Base-by-base conservation (phyloP, 2,329 filamentous ascomycete species). In the Diaporthe sp. region DNA sequence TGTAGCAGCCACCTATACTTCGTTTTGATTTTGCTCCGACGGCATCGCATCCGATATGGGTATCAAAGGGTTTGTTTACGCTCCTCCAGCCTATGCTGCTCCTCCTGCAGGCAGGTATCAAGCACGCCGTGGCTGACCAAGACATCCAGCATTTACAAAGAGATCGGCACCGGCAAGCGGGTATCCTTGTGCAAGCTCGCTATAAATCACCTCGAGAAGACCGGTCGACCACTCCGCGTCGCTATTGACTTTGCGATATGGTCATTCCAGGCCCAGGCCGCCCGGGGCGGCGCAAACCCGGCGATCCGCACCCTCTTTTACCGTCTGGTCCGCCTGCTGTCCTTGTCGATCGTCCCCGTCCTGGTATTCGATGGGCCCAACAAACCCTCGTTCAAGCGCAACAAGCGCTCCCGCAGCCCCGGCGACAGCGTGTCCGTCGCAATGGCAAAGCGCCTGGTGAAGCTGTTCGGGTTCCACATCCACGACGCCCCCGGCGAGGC, bases 401-500 rank as follows among this genome's bases (percentile, higher is more conserved):
- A 97, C 80, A 97, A 96, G 82, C 91, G 88, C 77, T 92, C 92
- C 0, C 88, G 89, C 0, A 87, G 90, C 4, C 85, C 90, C 79
- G 88, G 94, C 68, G 90, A 93, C 80, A 88, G 90, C 72, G 86
- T 94, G 74, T 88, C 94, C 76, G 91, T 92, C 50, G 92, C 94
- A 56, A 91, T 95, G 75, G 95, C 94, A 0, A 98, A 98, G 83
- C 91, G 93, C 63, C 85, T 98, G 6, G 91, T 98, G 63, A 92
- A 92, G 66, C 86, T 96, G 1, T 98, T 98, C 82, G 95, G 94
- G 1, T 97, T 97, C 80, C 90, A 92, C 1, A 90, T 90, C 65
- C 95, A 98, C 82, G 91, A 95, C 79, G 97, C 97, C 9, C 97
- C 96, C 0, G 97, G 97, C 13, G 97, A 99, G 81, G 97, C 96